Conservation (phyloP, 2,329 filamentous ascomycete genomes). For the Claviceps paspali region DNA sequence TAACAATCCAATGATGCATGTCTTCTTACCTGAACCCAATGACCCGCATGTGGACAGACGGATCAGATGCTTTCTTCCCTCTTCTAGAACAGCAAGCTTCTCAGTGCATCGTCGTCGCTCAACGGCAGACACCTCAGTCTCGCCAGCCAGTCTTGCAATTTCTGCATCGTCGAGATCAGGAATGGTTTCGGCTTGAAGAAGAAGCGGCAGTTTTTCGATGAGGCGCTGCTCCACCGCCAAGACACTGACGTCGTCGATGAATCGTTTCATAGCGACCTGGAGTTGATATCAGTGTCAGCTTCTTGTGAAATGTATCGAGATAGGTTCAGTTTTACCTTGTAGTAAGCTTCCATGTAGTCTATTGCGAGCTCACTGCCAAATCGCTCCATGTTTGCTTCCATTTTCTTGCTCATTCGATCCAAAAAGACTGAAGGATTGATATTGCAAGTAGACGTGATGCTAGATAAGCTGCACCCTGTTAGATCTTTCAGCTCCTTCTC, state of each 20-base stretch:
- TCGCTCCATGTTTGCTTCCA: conserved; percentile 1
- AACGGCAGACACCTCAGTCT: conserved; percentile 1
- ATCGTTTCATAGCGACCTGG: conserved; percentile 10
- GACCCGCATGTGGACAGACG: not conserved
- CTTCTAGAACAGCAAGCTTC: conserved; percentile 4
- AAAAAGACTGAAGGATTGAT: not conserved
- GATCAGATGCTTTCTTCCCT: not conserved
- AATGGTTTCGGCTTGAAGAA: conserved; percentile 10
- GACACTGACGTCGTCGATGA: conserved; percentile 12
- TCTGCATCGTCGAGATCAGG: conserved; percentile 8
- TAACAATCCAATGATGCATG: too few relatives aligned
- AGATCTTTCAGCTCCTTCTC: not conserved
- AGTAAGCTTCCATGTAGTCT: conserved; percentile 25
- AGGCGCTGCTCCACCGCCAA: conserved; percentile 12
- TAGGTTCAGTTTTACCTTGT: conserved; percentile 16
- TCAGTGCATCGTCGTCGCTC: conserved; percentile 2
- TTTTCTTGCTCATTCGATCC: not conserved
- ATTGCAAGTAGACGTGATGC: too few relatives aligned
- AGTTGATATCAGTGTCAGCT: not conserved
- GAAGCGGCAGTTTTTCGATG: conserved; percentile 7
- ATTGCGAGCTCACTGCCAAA: conserved; percentile 9
- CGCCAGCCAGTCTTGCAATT: not conserved
- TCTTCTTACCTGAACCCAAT: not conserved
- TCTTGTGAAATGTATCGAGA: not conserved
- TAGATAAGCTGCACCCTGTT: too few relatives aligned